Conservation (phyloP, 805 yeast genomes). For the Hanseniaspora pseudoguilliermondii region DNA sequence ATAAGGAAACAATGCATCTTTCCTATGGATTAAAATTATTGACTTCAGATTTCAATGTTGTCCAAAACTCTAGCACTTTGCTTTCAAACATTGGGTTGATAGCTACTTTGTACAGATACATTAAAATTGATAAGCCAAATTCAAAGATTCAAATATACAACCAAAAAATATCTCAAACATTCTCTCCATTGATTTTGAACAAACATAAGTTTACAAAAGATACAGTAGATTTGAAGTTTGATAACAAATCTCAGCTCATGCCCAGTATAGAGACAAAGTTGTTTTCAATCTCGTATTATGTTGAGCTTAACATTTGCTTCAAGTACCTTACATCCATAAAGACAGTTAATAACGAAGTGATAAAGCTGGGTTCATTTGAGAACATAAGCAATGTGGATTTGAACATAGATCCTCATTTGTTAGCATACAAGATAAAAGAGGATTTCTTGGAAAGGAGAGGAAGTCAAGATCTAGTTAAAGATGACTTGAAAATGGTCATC, state of each 20-base stretch:
- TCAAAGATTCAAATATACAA: not conserved
- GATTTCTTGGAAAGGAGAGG: conserved; percentile 5
- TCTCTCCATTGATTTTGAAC: conserved; percentile 3
- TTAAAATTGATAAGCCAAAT: not conserved
- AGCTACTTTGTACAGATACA: not conserved
- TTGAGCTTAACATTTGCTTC: conserved; percentile 1
- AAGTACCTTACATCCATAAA: not conserved
- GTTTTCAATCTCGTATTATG: not conserved
- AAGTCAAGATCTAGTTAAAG: not conserved
- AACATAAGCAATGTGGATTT: not conserved
- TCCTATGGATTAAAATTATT: not conserved
- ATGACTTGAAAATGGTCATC: not conserved
- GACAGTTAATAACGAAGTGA: not conserved
- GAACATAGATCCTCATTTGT: conserved; percentile 2
- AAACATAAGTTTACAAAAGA: conserved; percentile 7
- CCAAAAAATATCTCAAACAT: conserved; percentile 3
- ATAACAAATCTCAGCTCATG: not conserved
- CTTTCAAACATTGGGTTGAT: conserved; percentile 5
- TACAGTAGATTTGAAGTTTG: not conserved
- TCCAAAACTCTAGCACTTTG: not conserved
- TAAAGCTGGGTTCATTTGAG: not conserved
- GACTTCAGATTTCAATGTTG: not conserved
- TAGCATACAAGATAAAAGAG: conserved; percentile 6
- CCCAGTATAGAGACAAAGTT: not conserved
- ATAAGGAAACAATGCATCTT: not conserved